Percentiles rank a stretch among this genome's conserved stretches.
phyloP scores from a whole-genome alignment of 345 rosid genomes.

The Eucalyptus curtisii region DNA sequence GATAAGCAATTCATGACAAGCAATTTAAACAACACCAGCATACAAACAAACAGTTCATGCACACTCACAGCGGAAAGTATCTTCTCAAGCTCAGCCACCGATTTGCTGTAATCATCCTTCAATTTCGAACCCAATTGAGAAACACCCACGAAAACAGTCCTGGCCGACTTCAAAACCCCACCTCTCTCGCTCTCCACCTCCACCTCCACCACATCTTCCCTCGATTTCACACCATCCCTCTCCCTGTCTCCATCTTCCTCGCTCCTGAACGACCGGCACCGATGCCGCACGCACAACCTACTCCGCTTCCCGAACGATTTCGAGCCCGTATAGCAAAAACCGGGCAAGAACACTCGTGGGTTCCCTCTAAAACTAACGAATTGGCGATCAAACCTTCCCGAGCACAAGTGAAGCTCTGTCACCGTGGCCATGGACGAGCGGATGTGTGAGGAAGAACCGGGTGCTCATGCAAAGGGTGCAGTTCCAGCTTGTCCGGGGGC shows the following conservation, averaged over 20 bases:
- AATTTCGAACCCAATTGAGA: neutral
- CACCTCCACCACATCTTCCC: constrained; percentile 17
- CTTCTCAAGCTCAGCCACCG: constrained; percentile 2
- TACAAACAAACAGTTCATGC: neutral
- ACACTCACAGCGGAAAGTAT: neutral
- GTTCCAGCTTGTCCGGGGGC: neutral
- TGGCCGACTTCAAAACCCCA: constrained; percentile 26
- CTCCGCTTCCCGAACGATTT: neutral
- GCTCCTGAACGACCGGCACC: constrained; percentile 36
- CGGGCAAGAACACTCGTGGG: constrained; percentile 5
- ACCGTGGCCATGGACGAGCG: constrained; percentile 30
- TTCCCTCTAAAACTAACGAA: constrained; percentile 10
- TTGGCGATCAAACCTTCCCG: constrained; percentile 20
- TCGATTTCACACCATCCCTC: constrained; percentile 12
- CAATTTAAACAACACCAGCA: neutral
- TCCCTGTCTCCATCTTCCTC: constrained; percentile 34
- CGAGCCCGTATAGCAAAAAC: constrained; percentile 11
- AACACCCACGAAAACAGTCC: neutral
- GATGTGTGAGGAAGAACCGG: neutral
- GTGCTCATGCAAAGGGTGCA: constrained; percentile 8
- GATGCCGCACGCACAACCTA: constrained; percentile 8
- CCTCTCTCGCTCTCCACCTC: constrained; percentile 10
- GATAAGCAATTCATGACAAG: neutral
- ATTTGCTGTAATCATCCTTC: neutral
- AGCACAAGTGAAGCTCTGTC: constrained; percentile 39